Base-by-base conservation (phyloP, 2,329 filamentous ascomycete species). In the Aureobasidium melanogenum region DNA sequence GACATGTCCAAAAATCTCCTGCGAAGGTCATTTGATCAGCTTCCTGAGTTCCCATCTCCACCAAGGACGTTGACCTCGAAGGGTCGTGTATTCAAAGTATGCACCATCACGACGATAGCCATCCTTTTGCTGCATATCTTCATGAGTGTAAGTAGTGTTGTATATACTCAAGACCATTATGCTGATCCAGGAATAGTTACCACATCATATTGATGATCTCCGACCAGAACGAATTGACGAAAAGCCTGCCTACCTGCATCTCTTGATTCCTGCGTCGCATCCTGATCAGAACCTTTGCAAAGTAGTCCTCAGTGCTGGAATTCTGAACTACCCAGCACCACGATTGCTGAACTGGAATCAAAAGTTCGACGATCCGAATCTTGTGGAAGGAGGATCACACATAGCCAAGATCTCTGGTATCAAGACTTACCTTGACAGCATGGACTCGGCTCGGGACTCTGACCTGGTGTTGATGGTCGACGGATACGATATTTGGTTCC, bases 381-480 rank as follows among this genome's bases (percentile, higher is more conserved):
- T 56, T 17, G 32, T 46, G 17, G 60, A 46, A 26, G 58, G 52
- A 36, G 46, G 46, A 22, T 67, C 66, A n/a, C 67, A 69, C 50
- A 48, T 68, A 24, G 65, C 64, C 12, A 71, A 70, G 60, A 67
- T 71, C 57, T 63, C 56, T 19, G 66, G 65, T 6, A 64, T 69
- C 5, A 51, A 66, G 19, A 63, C 68, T 3, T 69, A 68, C 30
- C 63, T 71, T 4, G 66, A 71, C 22, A 66, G 68, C 3, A 52
- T 70, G 14, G 60, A 65, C 15, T 14, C 59, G 6, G 51, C 43
- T 2, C 28, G 46, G 14, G 66, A 71, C 26, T 67, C 69, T 3
- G 86, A 89, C 68, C 72, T 89, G 17, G 79, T 87, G 10, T 72
- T 88, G 60, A 77, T 88, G 60, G 78, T 85, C 7, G 85, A 88